A percentile compares a stretch with the other conserved stretches of the same genome.
phyloP scores from a whole-genome alignment of 805 yeast species.

The Saturnispora dispora region DNA sequence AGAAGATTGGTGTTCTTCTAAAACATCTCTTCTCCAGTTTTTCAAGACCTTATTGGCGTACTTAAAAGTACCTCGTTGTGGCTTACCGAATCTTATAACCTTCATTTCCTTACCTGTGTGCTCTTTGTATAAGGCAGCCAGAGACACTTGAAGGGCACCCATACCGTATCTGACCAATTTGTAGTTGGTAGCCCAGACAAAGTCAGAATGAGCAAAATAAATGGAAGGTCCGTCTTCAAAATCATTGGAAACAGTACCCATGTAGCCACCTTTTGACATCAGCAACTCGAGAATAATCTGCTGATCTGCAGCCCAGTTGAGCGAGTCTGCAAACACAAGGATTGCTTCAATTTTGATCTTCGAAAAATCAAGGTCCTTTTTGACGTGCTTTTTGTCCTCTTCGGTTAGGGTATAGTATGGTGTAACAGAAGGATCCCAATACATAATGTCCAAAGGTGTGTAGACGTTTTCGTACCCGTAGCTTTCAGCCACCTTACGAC shows the following conservation, averaged over 20 bases:
- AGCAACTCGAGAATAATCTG: slow-evolving; percentile 79
- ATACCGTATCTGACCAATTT: slow-evolving; percentile 78
- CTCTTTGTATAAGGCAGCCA: slow-evolving; percentile 76
- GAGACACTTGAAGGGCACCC: slow-evolving; percentile 88
- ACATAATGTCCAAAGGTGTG: slow-evolving; percentile 73
- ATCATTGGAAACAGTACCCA: slow-evolving; percentile 72
- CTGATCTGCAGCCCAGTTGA: slow-evolving; percentile 91
- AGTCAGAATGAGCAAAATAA: slow-evolving; percentile 86
- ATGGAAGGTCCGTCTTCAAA: slow-evolving; percentile 73
- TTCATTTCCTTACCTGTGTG: slow-evolving; percentile 75
- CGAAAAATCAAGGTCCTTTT: slow-evolving; percentile 53
- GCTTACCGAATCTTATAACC: slow-evolving; percentile 82
- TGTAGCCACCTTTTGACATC: slow-evolving; percentile 65
- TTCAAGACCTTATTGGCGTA: slow-evolving; percentile 72
- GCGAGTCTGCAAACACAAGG: slow-evolving; percentile 81
- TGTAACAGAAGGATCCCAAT: slow-evolving; percentile 79
- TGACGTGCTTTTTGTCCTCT: slow-evolving; percentile 51
- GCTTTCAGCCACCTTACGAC: slow-evolving; percentile 71
- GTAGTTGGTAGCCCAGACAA: slow-evolving; percentile 89
- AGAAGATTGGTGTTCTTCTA: slow-evolving; percentile 48
- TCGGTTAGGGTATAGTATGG: slow-evolving; percentile 76
- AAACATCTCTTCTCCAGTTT: slow-evolving; percentile 69
- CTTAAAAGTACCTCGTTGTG: slow-evolving; percentile 78
- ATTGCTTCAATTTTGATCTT: slow-evolving; percentile 68
- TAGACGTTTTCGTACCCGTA: slow-evolving; percentile 80